phyloP scores from a whole-genome alignment of 2,329 filamentous ascomycete genomes.

The Cadophora malorum region DNA sequence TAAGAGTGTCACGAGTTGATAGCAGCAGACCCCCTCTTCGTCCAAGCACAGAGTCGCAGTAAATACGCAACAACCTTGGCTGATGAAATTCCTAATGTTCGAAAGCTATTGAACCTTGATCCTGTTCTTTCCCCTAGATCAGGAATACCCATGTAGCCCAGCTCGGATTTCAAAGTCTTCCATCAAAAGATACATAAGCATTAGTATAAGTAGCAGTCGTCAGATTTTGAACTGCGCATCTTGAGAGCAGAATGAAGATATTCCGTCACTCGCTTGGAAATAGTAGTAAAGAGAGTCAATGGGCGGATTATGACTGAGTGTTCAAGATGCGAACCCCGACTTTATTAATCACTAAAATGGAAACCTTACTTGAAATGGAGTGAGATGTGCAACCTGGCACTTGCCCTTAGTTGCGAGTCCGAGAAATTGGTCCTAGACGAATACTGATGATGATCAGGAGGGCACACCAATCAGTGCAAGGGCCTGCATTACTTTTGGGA shows the following conservation, averaged over 20 bases:
- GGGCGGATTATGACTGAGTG: too few relatives aligned
- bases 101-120: too few relatives aligned
- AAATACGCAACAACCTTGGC: background rate
- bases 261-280: too few relatives aligned
- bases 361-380: background rate
- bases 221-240: too few relatives aligned
- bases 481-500: background rate
- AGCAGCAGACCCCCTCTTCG: conserved; percentile 4
- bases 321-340: too few relatives aligned
- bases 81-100: background rate
- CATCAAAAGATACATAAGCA: too few relatives aligned
- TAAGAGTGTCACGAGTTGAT: conserved; percentile 21
- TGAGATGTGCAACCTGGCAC: background rate
- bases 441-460: background rate
- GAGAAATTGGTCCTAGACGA: background rate
- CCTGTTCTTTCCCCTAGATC: too few relatives aligned
- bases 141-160: too few relatives aligned
- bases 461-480: background rate
- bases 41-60: background rate
- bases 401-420: background rate
- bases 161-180: too few relatives aligned
- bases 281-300: too few relatives aligned
- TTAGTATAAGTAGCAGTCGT: too few relatives aligned
- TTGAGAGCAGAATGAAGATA: too few relatives aligned
- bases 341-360: background rate